Conservation (phyloP, 495 filamentous ascomycete genomes). For the Penicillium canescens region DNA sequence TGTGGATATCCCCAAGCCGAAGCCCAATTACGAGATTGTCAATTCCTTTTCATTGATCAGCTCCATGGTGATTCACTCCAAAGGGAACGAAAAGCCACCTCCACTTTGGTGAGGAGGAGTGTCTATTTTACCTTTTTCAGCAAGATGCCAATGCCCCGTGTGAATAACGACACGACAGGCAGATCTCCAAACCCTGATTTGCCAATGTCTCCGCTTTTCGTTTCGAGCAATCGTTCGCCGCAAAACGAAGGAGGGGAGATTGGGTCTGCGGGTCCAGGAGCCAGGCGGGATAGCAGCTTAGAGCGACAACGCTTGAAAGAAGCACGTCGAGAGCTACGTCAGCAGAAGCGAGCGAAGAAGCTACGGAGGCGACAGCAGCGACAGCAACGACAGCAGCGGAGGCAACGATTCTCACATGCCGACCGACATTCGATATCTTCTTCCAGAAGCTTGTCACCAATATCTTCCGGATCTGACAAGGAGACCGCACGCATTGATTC, state of each 20-base stretch:
- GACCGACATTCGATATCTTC: neutral
- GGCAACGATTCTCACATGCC: neutral
- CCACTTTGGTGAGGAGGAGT: slow-evolving; percentile 8
- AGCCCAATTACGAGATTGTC: slow-evolving; percentile 9
- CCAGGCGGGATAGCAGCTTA: neutral
- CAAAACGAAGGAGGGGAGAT: neutral
- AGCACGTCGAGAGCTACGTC: slow-evolving; percentile 2
- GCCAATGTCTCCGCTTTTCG: slow-evolving; percentile 6
- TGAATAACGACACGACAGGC: neutral
- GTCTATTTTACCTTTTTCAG: slow-evolving; percentile 11
- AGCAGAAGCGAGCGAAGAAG: slow-evolving; percentile 9
- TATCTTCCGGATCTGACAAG: slow-evolving; percentile 1
- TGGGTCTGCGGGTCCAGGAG: neutral
- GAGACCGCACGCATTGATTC: slow-evolving; percentile 1
- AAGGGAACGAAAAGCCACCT: slow-evolving; percentile 3
- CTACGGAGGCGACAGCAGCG: slow-evolving; percentile 1
- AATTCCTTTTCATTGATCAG: slow-evolving; percentile 15
- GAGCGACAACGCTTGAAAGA: slow-evolving; percentile 1
- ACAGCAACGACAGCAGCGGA: slow-evolving; percentile 5
- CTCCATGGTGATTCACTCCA: slow-evolving; percentile 7
- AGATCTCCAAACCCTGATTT: neutral
- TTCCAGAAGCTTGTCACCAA: slow-evolving; percentile 1
- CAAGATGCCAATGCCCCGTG: slow-evolving; percentile 1
- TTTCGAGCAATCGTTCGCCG: neutral
- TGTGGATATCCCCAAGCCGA: slow-evolving; percentile 6